Base-by-base conservation (phyloP, 345 rosid genomes). In the Linum usitatissimum region DNA sequence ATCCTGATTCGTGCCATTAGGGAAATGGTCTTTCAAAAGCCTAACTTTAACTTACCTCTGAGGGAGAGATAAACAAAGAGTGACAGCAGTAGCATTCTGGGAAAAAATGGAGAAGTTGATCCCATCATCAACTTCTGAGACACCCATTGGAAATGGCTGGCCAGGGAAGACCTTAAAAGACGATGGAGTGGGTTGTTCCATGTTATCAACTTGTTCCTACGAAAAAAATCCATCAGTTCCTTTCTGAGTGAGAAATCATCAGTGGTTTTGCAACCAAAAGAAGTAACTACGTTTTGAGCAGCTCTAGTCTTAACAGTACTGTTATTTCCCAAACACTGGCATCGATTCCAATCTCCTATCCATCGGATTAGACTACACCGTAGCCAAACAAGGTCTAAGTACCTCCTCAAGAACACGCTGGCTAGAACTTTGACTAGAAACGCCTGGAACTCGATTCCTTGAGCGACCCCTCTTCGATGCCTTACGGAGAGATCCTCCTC, bases 91-190 rank as follows among this genome's bases (percentile, higher is more conserved):
- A 6, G 96, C 95, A 67, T 87, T 81, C 75, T 84, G 95, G 19
- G 93, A 89, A 76, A 87, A 92, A 56, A 89, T 69, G 55, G 96
- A 80, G 78, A 92, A 92, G 62, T 89, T 92, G 75, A 85, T 81
- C 66, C 98, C 93, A 5, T 75, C 83, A 17, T 83, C 83, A 57
- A 79, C 81, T 84, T 85, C 80, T 2, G 96, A 84, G 9, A 81
- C 90, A 18, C 98, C 98, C 12, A 92, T 69, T 34, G 95, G 98
- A 78, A 75, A 84, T 39, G 80, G 72, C 76, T 84, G 89, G 58
- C 98, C 98, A 23, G 84, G 80, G 39, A 73, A 89, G 53, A 69
- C 75, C 62, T 71, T 79, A 4, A 84, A 76, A 5, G 76, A 71
- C 19, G 64, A 71, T n/a, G 64, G 74, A 34, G 19, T 67, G 20